A percentile compares a stretch with the other conserved stretches of the same genome.
phyloP scores from a whole-genome alignment of 257 asterid species.

The Phtheirospermum japonicum region DNA sequence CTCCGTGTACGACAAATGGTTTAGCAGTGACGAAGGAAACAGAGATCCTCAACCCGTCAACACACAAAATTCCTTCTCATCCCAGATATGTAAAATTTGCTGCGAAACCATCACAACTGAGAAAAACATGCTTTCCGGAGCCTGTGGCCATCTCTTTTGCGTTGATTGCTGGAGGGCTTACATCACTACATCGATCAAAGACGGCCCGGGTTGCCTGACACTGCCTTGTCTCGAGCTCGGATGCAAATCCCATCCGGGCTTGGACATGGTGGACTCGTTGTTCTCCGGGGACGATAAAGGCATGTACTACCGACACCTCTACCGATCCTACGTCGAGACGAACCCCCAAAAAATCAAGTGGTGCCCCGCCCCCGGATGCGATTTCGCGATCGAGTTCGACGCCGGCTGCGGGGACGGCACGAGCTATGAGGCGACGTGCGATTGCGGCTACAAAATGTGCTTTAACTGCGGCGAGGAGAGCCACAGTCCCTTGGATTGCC shows the following conservation, averaged over 20 bases:
- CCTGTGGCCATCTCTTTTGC: conserved; percentile 41
- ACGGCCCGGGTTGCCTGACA: conserved; percentile 40
- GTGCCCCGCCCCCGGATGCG: conserved; percentile 52
- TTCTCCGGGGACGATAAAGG: neutral
- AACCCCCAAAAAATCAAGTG: conserved; percentile 21
- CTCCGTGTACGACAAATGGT: conserved; percentile 44
- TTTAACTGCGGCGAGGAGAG: conserved; percentile 41
- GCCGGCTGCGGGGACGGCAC: neutral
- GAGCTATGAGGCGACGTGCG: conserved; percentile 35
- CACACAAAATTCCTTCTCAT: too few relatives aligned
- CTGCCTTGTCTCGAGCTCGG: conserved; percentile 38
- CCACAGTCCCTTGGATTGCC: conserved; percentile 46
- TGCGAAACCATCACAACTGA: neutral
- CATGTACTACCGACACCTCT: conserved; percentile 21
- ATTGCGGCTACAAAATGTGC: conserved; percentile 34
- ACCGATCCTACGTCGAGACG: conserved; percentile 30
- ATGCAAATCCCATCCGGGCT: neutral
- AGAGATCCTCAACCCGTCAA: neutral
- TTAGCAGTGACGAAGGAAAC: conserved; percentile 25
- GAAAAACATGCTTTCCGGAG: neutral
- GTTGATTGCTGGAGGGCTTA: conserved; percentile 30
- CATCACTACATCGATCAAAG: conserved; percentile 27
- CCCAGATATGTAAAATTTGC: conserved; percentile 27
- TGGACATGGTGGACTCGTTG: conserved; percentile 25
- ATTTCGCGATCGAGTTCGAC: conserved; percentile 25